Base-by-base conservation (phyloP, 1,284 basidiomycete species). In the Grifola frondosa region DNA sequence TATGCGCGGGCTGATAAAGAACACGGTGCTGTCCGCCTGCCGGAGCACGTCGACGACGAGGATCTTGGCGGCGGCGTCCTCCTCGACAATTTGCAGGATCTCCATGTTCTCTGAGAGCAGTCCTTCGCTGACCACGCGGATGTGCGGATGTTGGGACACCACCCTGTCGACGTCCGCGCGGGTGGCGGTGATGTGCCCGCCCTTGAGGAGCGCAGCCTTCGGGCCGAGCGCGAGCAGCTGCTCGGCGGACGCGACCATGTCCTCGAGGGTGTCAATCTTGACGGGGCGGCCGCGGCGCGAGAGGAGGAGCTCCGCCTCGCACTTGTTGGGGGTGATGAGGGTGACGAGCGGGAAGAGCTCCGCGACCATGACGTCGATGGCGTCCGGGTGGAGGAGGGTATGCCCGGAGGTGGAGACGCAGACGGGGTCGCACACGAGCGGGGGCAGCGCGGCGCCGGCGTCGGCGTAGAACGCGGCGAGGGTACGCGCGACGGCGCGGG, bases 361-460 rank as follows among this genome's bases (percentile, higher is more conserved):
- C 0, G 64, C 45, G 9, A 81, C 71, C 41, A 97, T 61, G 2
- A 75, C 70, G 5, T 74, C 63, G 31, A 95, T 62, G 0, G 92
- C 91, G 9, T 81, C 76, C 5, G 77, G 64, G 3, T 84, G 73
- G 4, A 97, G 73, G 0, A 98, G 74, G 7, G 76, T 78, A 54
- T 95, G 90, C 2, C 94, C 93, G 0, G 91, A 94, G 0, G 94
- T 97, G 3, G 91, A 93, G 1, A 97, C 89, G 64, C 88, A 95
- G 17, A 98, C 94, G 0, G 95, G 94, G 62, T 96, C 92, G 49
- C 90, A 81, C 20, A 95, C 78, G 13, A 92, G 66, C 9, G 77
- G 76, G 0, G 79, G 80, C 3, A 73, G 22, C 11, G 33, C 30
- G 10, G 48, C 41, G n/a, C n/a, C n/a, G 8, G 42, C 52, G 8